Base-by-base conservation (phyloP, 2,329 filamentous ascomycete species). In the Aspergillus flavus region DNA sequence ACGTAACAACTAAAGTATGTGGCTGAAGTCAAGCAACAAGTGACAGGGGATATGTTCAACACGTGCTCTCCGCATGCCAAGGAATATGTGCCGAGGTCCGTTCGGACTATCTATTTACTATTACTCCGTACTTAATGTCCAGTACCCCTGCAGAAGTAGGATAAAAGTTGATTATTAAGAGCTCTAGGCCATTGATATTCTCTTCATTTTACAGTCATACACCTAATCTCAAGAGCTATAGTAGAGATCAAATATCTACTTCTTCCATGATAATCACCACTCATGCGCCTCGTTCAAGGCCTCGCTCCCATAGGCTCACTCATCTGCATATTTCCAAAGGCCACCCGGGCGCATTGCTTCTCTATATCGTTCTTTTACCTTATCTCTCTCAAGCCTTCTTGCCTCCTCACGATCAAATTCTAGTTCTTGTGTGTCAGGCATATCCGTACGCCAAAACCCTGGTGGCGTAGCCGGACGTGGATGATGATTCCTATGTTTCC, bases 361-460 rank as follows among this genome's bases (percentile, higher is more conserved):
- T 57, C 89, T 84, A 78, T 92, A 91, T 72, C 93, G 86, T 72
- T 92, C 88, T 67, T 88, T 85, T 1, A 97, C 83, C 61, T 87
- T 84, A 57, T 87, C 82, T 67, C 84, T 85, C 73, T 91, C 89
- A 64, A 86, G 80, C 69, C 83, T 83, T n/a, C 82, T 83, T 0
- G 90, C 91, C 72, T 89, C 87, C 64, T 85, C 83, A 62, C 86
- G 86, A 70, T 94, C 87, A 58, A 83, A 80, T 68, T 86, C 82
- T 32, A 89, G 79, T 77, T 97, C 92, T 75, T 98, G 95, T 1
- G 95, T 97, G 30, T 82, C 88, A 1, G 94, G 94, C 75, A 99
- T 96, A 69, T 96, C 94, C 1, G 90, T 86, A 59, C 92, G 85
- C 95, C 95, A 99, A 75, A 92, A 98, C 0, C 93, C 94, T 1